Evolutionary conservation across 169 alveolate genomes (phyloP).

Genomic region (Toxoplasma gondii): DNA sequence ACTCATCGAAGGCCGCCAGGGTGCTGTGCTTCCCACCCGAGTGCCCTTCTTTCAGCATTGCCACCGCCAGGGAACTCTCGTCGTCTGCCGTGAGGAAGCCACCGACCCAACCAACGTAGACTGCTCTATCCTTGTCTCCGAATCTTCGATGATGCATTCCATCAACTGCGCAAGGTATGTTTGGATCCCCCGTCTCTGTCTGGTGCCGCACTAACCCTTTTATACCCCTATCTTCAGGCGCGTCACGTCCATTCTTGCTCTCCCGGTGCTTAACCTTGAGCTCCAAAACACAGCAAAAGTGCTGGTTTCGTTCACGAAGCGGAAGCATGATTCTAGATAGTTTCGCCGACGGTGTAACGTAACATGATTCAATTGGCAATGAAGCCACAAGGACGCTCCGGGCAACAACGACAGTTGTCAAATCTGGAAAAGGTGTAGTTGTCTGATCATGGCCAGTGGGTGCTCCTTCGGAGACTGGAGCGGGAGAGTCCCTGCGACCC

Average conservation of each 20-base stretch:
- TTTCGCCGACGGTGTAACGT: conserved; percentile 4
- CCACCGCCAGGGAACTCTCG: not conserved
- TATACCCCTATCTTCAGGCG: not conserved
- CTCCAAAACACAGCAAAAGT: conserved; percentile 22
- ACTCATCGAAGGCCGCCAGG: not conserved
- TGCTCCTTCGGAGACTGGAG: not conserved
- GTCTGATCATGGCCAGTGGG: not conserved
- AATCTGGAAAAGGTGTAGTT: not conserved
- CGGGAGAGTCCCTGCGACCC: not conserved
- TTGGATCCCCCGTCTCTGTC: not conserved
- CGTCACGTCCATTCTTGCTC: not conserved
- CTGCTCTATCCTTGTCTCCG: not conserved
- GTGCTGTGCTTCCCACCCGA: not conserved
- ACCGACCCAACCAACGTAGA: conserved; percentile 36
- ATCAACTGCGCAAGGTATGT: not conserved
- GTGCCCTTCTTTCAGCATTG: not conserved
- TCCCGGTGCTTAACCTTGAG: not conserved
- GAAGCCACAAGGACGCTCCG: not conserved
- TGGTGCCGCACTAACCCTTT: not conserved
- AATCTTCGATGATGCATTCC: not conserved
- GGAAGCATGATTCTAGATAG: not conserved
- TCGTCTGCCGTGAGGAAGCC: not conserved
- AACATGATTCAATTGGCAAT: not conserved
- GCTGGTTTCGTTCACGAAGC: conserved; percentile 8
- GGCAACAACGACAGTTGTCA: not conserved